Base-by-base conservation (phyloP, 345 rosid species). In the Salix dunnii region DNA sequence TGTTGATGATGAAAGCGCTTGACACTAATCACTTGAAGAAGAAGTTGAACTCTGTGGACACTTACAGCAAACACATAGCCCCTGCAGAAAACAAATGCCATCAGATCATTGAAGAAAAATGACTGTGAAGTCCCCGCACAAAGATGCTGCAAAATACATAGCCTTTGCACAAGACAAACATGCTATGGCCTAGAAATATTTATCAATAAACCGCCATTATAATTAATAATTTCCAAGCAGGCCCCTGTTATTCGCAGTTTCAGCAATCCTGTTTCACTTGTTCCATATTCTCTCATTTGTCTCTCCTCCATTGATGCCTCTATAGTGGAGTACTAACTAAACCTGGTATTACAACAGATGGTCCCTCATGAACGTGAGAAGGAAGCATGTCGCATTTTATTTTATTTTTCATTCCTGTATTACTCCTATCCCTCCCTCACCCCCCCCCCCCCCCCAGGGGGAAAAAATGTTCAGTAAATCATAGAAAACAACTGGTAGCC, bases 51-150 rank as follows among this genome's bases (percentile, higher is more conserved):
- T 87, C 99, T 84, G 84, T 96, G 98, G 69, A 96, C 97, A 43
- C 98, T 94, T 61, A 96, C 98, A 0, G 98, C 97, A 84, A 96
- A 96, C 58, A 92, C 98, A 84, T 96, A 94, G 62, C 97, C 99
- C 84, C 99, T 96, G 87, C 80, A 79, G 49, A 71, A 83, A 58
- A 79, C 66, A 82, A 53, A 75, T 13, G 30, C 46, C 40, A 82
- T 76, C 69, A 79, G 53, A 74, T 53, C 72, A 64, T 55, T 33
- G 7, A n/a, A 71, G 55, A 55, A 7, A 18, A 8, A 23, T 6
- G 12, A 33, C 42, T 42, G 38, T 7, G 30, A 16, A 8, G 12
- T n/a, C 61, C 27, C 27, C 0, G 27, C 27, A 49, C 58, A 49
- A 49, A 49, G 61, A 55, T 23, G 7, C 70, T 17, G 43, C 12